These are phyloP conservation scores for Phialophora expanda DNA, from an alignment of 2,329 filamentous ascomycete species.

Conservation along the genomic window DNA sequence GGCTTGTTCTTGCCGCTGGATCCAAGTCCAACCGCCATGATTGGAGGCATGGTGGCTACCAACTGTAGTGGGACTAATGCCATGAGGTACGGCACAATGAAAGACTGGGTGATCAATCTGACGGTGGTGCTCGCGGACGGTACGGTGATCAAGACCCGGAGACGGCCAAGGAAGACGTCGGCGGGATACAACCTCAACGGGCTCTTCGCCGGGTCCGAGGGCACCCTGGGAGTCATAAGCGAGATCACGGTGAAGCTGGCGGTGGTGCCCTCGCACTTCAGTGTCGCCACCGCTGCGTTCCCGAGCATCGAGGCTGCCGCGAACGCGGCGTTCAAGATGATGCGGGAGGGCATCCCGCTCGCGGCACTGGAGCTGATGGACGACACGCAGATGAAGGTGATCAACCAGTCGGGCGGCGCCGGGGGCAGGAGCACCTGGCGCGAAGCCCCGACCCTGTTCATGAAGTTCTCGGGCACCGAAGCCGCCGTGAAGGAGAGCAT, in stretches of 20 bases:
- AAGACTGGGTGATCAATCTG: conserved; percentile 73
- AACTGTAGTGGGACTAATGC: conserved; percentile 69
- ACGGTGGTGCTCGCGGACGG: conserved; percentile 74
- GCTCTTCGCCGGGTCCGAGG: conserved; percentile 80
- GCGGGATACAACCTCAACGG: conserved; percentile 83
- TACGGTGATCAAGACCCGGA: conserved; percentile 69
- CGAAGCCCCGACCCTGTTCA: conserved; percentile 77
- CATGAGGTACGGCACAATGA: conserved; percentile 73
- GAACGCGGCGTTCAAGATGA: conserved; percentile 71
- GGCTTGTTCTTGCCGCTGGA: conserved; percentile 92
- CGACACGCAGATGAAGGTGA: conserved; percentile 81
- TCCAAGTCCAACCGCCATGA: conserved; percentile 68
- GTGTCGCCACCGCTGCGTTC: conserved; percentile 79
- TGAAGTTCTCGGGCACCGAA: conserved; percentile 72
- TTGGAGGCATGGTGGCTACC: conserved; percentile 68
- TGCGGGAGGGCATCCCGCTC: conserved; percentile 73
- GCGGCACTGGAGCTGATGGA: conserved; percentile 86
- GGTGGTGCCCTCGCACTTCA: conserved; percentile 73
- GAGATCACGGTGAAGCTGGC: conserved; percentile 82
- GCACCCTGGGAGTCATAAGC: conserved; percentile 78
- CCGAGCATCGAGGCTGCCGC: conserved; percentile 77
- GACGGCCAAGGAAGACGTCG: conserved; percentile 75
- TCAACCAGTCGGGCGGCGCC: conserved; percentile 68
- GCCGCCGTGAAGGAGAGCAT: conserved; percentile 68
- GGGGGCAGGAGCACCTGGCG: conserved; percentile 67